Evolutionary conservation across 83 land plant genomes (phyloP).

Genomic region (Larix sibirica): DNA sequence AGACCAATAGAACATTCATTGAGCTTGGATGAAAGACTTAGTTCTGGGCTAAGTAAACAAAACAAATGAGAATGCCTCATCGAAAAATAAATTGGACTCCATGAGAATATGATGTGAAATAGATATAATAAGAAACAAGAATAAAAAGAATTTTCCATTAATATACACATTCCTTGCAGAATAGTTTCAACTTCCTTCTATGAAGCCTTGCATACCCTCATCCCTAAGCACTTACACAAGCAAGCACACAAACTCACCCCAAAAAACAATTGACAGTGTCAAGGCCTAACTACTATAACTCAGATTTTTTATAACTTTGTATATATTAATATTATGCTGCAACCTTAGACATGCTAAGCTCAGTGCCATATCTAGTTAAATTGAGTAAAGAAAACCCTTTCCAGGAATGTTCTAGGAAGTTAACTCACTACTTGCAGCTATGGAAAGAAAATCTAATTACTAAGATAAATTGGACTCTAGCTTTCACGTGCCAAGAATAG

Average conservation of each 20-base stretch:
- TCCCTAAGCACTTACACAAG: background rate
- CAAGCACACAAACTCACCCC: too few species aligned
- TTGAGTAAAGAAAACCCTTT: background rate
- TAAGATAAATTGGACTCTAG: background rate
- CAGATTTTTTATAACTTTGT: background rate
- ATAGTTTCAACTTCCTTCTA: too few species aligned
- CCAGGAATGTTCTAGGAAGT: background rate
- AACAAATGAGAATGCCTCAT: background rate
- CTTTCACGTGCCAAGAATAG: too few species aligned
- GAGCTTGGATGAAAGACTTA: background rate
- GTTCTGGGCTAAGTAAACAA: background rate
- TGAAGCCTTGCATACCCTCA: too few species aligned
- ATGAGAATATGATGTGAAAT: background rate
- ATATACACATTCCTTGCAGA: too few species aligned
- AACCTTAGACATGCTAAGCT: background rate
- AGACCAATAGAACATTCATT: background rate
- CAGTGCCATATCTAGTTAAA: background rate
- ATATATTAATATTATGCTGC: background rate
- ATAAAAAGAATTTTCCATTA: background rate
- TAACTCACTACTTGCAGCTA: too few species aligned
- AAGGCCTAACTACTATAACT: too few species aligned
- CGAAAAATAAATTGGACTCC: background rate
- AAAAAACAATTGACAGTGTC: too few species aligned
- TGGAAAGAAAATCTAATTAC: background rate
- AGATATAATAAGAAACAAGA: background rate